phyloP scores from a whole-genome alignment of 2,329 filamentous ascomycete genomes.

The Nemania diffusa region DNA sequence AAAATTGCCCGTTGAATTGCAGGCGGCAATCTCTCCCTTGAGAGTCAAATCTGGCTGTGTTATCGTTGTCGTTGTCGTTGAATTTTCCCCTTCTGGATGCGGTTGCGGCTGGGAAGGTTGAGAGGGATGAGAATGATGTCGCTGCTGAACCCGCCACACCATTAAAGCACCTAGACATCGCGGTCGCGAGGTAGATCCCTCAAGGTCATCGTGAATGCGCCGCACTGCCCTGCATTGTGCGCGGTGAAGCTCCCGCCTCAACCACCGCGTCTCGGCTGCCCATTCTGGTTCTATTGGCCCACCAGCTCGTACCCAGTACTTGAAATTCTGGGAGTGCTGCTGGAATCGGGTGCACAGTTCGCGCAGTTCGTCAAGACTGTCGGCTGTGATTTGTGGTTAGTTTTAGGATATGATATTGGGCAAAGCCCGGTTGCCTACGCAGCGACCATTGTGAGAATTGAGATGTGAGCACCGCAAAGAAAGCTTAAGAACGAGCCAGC shows the following conservation, averaged over 20 bases:
- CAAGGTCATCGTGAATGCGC: constrained; percentile 62
- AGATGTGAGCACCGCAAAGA: not conserved
- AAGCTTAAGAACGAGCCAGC: not conserved
- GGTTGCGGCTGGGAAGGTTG: constrained; percentile 26
- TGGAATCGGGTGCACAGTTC: constrained; percentile 58
- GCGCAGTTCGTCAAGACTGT: constrained; percentile 63
- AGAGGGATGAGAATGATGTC: constrained; percentile 34
- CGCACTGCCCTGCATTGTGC: constrained; percentile 67
- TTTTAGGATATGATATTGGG: not conserved
- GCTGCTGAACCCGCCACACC: constrained; percentile 61
- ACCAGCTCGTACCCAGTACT: constrained; percentile 65
- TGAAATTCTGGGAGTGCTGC: constrained; percentile 61
- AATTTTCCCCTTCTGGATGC: constrained; percentile 1
- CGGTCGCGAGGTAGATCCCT: constrained; percentile 53
- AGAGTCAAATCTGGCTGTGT: constrained; percentile 24
- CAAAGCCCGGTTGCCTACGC: not conserved
- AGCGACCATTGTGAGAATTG: not conserved
- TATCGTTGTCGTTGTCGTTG: constrained; percentile 12
- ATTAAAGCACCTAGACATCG: constrained; percentile 68
- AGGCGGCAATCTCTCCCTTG: constrained; percentile 57
- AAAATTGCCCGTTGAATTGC: constrained; percentile 65
- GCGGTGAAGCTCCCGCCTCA: constrained; percentile 64
- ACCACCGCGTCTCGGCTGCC: constrained; percentile 61
- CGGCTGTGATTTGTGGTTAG: constrained; percentile 52
- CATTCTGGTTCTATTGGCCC: constrained; percentile 67